Percentiles rank a stretch among this genome's conserved stretches.
phyloP scores from a whole-genome alignment of 495 filamentous ascomycete species.

The Hypoxylon rickii region DNA sequence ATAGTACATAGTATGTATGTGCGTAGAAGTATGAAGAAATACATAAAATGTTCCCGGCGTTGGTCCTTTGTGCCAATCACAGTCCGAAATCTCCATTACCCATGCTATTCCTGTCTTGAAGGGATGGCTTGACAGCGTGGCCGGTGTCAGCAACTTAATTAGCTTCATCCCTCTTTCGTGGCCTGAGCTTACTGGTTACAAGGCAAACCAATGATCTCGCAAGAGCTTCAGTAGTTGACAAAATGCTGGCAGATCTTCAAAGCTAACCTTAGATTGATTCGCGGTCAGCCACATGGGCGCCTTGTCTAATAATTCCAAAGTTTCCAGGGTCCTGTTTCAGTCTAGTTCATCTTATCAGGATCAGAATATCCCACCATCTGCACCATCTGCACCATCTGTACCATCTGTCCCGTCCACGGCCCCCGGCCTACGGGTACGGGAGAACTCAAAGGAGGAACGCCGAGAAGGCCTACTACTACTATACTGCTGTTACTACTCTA shows the following conservation, averaged over 20 bases:
- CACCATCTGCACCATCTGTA: no score
- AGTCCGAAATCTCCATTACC: slow-evolving; percentile 9
- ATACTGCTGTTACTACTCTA: background rate
- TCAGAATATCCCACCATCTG: background rate
- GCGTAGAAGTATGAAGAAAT: no score
- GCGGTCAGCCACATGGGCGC: slow-evolving; percentile 34
- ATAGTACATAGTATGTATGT: background rate
- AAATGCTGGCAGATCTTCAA: slow-evolving; percentile 30
- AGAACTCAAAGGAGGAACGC: no score
- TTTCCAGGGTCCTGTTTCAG: slow-evolving; percentile 36
- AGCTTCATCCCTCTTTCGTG: slow-evolving; percentile 33
- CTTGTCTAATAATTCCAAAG: slow-evolving; percentile 9
- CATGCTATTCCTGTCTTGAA: slow-evolving; percentile 24
- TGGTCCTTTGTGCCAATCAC: slow-evolving; percentile 23
- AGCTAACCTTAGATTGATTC: slow-evolving; percentile 34
- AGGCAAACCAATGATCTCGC: background rate
- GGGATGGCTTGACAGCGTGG: slow-evolving; percentile 38
- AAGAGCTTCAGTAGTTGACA: slow-evolving; percentile 21
- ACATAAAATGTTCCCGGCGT: slow-evolving; percentile 22
- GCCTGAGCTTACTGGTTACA: slow-evolving; percentile 32
- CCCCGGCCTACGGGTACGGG: no score
- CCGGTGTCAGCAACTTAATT: slow-evolving; percentile 34
- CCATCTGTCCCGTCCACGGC: no score
- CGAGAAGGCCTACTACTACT: no score
- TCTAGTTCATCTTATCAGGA: slow-evolving; percentile 13